phyloP scores from a whole-genome alignment of 2,329 filamentous ascomycete genomes.

The Dactylellina leptospora region DNA sequence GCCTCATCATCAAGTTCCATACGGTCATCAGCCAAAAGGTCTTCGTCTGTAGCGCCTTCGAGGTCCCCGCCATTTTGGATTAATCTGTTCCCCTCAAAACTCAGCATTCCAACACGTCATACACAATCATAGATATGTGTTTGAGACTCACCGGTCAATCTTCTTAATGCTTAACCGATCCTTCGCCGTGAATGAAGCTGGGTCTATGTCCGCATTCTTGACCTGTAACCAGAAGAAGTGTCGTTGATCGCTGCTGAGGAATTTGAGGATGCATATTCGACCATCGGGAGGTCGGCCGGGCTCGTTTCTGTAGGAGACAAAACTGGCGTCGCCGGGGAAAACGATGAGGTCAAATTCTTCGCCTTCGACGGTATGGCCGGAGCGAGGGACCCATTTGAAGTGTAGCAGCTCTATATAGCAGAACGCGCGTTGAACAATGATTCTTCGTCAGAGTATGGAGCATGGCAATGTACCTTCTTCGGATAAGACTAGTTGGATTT shows the following conservation, averaged over 20 bases:
- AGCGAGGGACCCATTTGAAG: constrained; percentile 94
- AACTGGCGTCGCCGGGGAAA: constrained; percentile 88
- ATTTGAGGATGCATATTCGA: constrained; percentile 92
- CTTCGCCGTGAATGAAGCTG: constrained; percentile 26
- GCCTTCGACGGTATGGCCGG: constrained; percentile 65
- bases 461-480: constrained; percentile 34
- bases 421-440: too few species aligned
- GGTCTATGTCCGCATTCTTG: constrained; percentile 72
- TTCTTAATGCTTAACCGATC: constrained; percentile 28
- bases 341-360: constrained; percentile 91
- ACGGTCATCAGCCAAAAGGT: constrained; percentile 70
- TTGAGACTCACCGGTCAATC: constrained; percentile 41
- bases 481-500: constrained; percentile 51
- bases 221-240: constrained; percentile 97
- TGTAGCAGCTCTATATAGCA: constrained; percentile 77
- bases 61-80: constrained; percentile 88
- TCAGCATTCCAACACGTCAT: background rate
- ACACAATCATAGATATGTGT: background rate
- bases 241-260: constrained; percentile 87
- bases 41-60: constrained; percentile 84
- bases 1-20: constrained; percentile 83
- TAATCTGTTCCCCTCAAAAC: constrained; percentile 16
- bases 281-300: constrained; percentile 70
- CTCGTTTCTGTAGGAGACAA: constrained; percentile 79
- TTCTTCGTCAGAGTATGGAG: too few species aligned